Evolutionary conservation across 2,329 filamentous ascomycete species (phyloP).

Genomic region (Penicillium sp.): DNA sequence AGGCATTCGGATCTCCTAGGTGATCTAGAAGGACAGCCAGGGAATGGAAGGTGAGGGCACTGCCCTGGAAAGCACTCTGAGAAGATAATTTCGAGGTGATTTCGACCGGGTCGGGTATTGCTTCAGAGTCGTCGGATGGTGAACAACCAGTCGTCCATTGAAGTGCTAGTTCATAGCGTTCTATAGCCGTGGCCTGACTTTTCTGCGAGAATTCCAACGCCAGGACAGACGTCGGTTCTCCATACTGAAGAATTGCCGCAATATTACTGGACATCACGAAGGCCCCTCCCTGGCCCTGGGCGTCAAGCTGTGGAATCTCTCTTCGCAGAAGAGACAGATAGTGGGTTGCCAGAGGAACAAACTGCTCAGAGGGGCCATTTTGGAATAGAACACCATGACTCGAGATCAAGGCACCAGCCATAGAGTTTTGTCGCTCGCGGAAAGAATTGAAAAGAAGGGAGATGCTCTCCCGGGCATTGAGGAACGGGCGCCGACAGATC

Average conservation of each 20-base stretch:
- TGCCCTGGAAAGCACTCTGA: slow-evolving; percentile 42
- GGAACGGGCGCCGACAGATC: slow-evolving; percentile 59
- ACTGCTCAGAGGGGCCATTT: slow-evolving; percentile 38
- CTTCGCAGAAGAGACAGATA: slow-evolving; percentile 53
- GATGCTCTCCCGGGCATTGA: slow-evolving; percentile 61
- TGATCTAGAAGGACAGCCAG: slow-evolving; percentile 51
- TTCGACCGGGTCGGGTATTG: background rate
- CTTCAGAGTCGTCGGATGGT: slow-evolving; percentile 3
- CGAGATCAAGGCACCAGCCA: slow-evolving; percentile 57
- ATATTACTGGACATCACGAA: slow-evolving; percentile 61
- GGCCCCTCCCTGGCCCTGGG: slow-evolving; percentile 58
- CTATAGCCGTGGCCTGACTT: slow-evolving; percentile 13
- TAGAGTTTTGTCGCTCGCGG: slow-evolving; percentile 39
- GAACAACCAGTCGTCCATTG: slow-evolving; percentile 23
- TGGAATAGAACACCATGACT: slow-evolving; percentile 57
- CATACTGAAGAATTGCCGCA: slow-evolving; percentile 61
- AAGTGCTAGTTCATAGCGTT: slow-evolving; percentile 20
- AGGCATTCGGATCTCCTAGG: slow-evolving; percentile 55
- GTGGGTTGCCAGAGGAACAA: slow-evolving; percentile 42
- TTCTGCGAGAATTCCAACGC: slow-evolving; percentile 31
- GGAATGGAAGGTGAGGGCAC: slow-evolving; percentile 47
- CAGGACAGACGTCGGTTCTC: slow-evolving; percentile 43
- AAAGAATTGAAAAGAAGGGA: slow-evolving; percentile 59
- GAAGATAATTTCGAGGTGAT: slow-evolving; percentile 18
- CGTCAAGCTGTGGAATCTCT: slow-evolving; percentile 53